Conservation (phyloP, 2,329 filamentous ascomycete genomes). For the Gaeumannomyces tritici region DNA sequence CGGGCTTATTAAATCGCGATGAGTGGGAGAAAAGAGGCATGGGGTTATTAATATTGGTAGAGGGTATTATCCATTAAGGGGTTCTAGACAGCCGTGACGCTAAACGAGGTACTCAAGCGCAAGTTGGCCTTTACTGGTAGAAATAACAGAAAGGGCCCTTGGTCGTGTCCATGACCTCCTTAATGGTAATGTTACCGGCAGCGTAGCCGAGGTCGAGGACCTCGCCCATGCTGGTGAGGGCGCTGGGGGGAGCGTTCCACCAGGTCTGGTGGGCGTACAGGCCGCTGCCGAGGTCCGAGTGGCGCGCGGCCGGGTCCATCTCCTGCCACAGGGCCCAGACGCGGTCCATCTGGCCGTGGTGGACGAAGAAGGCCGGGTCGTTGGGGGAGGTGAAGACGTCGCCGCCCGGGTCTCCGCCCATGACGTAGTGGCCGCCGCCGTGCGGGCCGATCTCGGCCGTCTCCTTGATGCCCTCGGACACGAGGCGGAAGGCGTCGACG, state of each 20-base stretch:
- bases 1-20: too few relatives aligned
- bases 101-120: too few relatives aligned
- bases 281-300: constrained; percentile 15
- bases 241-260: constrained; percentile 17
- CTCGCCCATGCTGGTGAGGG: constrained; percentile 14
- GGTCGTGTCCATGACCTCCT: constrained; percentile 19
- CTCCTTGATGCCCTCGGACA: constrained; percentile 23
- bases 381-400: constrained; percentile 16
- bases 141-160: constrained; percentile 19
- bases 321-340: constrained; percentile 9
- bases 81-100: too few relatives aligned
- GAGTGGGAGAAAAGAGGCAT: too few relatives aligned
- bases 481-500: constrained; percentile 22
- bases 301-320: constrained; percentile 11
- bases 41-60: too few relatives aligned
- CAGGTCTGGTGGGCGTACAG: constrained; percentile 19
- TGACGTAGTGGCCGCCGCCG: constrained; percentile 19
- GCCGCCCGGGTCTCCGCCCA: constrained; percentile 22
- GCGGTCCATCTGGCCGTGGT: constrained; percentile 10
- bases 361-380: constrained; percentile 13
- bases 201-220: constrained; percentile 20
- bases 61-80: too few relatives aligned
- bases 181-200: constrained; percentile 14
- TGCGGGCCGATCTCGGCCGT: constrained; percentile 19
- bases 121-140: constrained; percentile 11